Evolutionary conservation across 2,329 filamentous ascomycete genomes (phyloP), one percentile per base, ranked within the genome.

Genomic region (Trichoderma arundinaceum): DNA sequence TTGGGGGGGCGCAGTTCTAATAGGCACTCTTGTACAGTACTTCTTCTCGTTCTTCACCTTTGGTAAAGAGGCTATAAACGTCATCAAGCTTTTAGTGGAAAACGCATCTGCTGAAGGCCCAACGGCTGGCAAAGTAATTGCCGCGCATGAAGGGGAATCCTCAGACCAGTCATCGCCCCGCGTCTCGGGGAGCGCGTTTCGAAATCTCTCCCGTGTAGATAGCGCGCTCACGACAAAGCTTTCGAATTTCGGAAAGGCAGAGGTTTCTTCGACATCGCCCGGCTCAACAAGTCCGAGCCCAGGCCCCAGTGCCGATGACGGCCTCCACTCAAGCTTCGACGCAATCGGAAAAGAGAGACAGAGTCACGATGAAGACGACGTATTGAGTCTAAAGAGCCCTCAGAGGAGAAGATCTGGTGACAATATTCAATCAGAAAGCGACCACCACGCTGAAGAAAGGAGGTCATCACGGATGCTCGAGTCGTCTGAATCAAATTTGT

Each of bases 41-140:
- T 98, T 96, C 76, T 98, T 99, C 77, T 95, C 94, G 0, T 98
- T 98, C 78, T 97, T 97, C 76, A 90, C 87, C 70, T 89, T 89
- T 68, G 93, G 93, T 7, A 88, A 91, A 72, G 92, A 97, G 72
- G 94, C 92, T 13, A 87, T 96, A 68, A 87, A 89, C 57, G 85
- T 95, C 2, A 82, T 99, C 59, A 91, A 87, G 68, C 86, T 87
- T 48, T 81, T 96, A 61, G 85, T 93, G 9, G 88, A 91, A 56
- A 87, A 89, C 69, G 85, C 87, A 28, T 80, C 86, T 2, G 72
- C 63, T 77, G 81, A 57, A 77, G 82, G 54, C 32, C 71, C 71
- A 38, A 71, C 72, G 0, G 67, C 69, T 9, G 73, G 68, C 4
- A 73, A 73, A 44, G 61, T 67, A 1, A 63, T 70, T 12, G 68